Conservation (phyloP, 1,284 basidiomycete species). For the Sporisorium exsertum region DNA sequence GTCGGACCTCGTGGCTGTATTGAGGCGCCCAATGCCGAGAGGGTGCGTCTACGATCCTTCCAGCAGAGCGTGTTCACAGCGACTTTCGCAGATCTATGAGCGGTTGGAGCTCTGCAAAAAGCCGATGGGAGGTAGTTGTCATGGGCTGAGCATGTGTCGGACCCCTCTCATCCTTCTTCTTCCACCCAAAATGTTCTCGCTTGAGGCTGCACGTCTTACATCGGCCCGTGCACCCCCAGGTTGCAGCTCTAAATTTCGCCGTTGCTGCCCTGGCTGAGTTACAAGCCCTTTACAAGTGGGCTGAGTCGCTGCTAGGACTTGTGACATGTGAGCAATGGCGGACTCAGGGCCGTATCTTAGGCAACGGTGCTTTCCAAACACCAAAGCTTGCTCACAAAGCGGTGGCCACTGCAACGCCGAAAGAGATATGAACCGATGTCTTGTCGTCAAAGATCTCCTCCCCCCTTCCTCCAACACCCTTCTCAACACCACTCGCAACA, state of each 20-base stretch:
- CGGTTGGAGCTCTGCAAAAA: too few species aligned
- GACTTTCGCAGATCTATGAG: not conserved
- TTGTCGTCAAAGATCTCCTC: too few species aligned
- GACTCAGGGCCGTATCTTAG: not conserved
- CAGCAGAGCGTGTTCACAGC: not conserved
- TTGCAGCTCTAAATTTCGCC: not conserved
- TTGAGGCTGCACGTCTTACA: not conserved
- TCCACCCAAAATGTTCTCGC: not conserved
- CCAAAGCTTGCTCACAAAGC: too few species aligned
- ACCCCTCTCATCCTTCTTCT: not conserved
- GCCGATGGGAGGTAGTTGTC: not conserved
- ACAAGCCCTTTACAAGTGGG: too few species aligned
- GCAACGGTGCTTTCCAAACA: too few species aligned
- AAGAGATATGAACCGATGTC: too few species aligned
- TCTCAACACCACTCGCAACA: too few species aligned
- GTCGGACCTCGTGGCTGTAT: not conserved
- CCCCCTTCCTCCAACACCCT: too few species aligned
- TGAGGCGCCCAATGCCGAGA: not conserved
- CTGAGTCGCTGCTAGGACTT: too few species aligned
- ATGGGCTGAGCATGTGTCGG: not conserved
- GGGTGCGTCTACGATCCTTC: not conserved
- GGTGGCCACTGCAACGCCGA: too few species aligned
- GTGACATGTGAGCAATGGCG: not conserved
- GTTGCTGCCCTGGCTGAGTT: too few species aligned
- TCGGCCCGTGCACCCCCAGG: not conserved